A percentile compares a stretch with the other conserved stretches of the same genome.
Evolutionary conservation across 2,329 filamentous ascomycete species (phyloP).

Genomic region (Xylaria arbuscula): DNA sequence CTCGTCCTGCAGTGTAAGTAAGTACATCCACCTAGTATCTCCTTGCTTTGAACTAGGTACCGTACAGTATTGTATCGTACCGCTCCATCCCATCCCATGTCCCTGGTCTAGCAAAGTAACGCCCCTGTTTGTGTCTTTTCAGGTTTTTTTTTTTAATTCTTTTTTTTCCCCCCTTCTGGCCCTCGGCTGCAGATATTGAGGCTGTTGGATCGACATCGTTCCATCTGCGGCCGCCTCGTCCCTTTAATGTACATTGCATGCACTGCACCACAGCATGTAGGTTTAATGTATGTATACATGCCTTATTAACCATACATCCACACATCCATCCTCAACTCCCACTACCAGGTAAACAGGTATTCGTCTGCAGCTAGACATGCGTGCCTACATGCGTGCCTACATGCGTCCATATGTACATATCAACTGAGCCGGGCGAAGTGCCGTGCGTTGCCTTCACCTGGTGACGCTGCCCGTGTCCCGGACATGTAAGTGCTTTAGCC

Average conservation of each 20-base stretch:
- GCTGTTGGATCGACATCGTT: constrained; percentile 36
- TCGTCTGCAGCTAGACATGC: background rate
- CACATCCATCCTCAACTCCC: background rate
- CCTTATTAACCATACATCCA: background rate
- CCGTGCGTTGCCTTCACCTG: constrained; percentile 16
- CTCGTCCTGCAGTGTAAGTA: constrained; percentile 5
- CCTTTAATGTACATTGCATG: constrained; percentile 3
- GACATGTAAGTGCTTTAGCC: constrained; percentile 10
- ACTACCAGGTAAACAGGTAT: background rate
- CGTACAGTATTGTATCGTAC: background rate
- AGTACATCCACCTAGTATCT: background rate
- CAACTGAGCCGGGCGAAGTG: constrained; percentile 12
- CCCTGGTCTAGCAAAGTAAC: constrained; percentile 3
- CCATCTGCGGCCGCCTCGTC: constrained; percentile 34
- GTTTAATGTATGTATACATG: background rate
- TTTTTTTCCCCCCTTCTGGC: background rate
- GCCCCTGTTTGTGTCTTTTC: background rate
- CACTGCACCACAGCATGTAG: background rate
- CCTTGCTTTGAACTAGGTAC: background rate
- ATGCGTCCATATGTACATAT: background rate
- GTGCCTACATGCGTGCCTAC: background rate
- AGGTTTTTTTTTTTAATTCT: no score
- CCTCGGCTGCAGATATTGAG: constrained; percentile 37
- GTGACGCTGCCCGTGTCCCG: background rate
- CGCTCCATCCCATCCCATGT: constrained; percentile 9